Evolutionary conservation across 2,329 filamentous ascomycete species (phyloP).

Genomic region (Diaporthe vexans): DNA sequence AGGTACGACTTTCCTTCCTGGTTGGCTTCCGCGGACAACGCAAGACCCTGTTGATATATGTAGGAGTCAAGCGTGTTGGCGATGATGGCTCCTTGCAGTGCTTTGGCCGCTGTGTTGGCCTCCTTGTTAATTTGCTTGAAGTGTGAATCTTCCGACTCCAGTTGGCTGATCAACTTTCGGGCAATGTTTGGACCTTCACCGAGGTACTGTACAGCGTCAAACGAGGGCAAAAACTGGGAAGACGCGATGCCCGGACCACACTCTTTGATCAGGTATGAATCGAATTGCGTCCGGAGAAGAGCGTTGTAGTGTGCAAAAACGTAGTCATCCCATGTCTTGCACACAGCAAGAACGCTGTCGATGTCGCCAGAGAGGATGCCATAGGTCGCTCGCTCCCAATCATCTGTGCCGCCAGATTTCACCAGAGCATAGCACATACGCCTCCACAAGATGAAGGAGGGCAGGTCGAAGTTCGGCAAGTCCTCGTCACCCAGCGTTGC

Average conservation of each 20-base stretch:
- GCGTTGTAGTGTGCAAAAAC: constrained; percentile 91
- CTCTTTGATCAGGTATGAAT: constrained; percentile 73
- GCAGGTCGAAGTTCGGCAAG: constrained; percentile 57
- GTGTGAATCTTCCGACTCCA: constrained; percentile 64
- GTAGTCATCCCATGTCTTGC: constrained; percentile 86
- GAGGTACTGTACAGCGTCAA: constrained; percentile 75
- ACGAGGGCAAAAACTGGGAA: constrained; percentile 70
- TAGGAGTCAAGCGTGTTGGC: constrained; percentile 71
- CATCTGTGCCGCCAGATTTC: constrained; percentile 76
- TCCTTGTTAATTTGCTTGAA: constrained; percentile 66
- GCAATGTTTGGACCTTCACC: constrained; percentile 67
- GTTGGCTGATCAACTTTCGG: constrained; percentile 69
- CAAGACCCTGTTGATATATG: constrained; percentile 71
- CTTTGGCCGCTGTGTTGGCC: constrained; percentile 76
- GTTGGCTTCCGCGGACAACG: constrained; percentile 64
- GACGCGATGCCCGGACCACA: constrained; percentile 68
- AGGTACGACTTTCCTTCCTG: constrained; percentile 55
- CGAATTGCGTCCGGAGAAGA: constrained; percentile 84
- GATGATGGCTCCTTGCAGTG: constrained; percentile 82
- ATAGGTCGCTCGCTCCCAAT: constrained; percentile 91
- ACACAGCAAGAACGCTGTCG: constrained; percentile 81
- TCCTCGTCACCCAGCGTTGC: constrained; percentile 63
- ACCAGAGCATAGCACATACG: constrained; percentile 82
- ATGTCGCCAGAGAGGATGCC: constrained; percentile 90
- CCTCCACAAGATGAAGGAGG: constrained; percentile 76